Evolutionary conservation across 1,284 basidiomycete species (phyloP).

Genomic region (Ganoderma multipileum): DNA sequence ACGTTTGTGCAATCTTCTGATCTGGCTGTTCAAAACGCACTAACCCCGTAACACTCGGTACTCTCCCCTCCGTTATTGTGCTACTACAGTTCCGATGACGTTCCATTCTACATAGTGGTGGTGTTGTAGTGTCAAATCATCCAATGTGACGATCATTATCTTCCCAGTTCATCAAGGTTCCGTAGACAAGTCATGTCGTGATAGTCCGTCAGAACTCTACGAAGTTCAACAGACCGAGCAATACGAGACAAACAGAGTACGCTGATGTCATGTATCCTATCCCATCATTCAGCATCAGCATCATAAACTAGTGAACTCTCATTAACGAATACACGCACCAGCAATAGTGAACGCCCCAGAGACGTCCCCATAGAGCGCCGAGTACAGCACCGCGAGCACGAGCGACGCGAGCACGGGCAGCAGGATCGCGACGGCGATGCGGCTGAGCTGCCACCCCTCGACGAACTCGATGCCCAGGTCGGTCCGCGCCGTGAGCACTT

Average conservation of each 20-base stretch:
- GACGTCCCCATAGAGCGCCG: slow-evolving; percentile 18
- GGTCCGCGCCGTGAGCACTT: slow-evolving; percentile 1
- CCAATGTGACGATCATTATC: background rate
- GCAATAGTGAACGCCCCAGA: slow-evolving; percentile 33
- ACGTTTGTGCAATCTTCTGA: background rate
- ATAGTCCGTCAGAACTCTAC: background rate
- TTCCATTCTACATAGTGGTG: background rate
- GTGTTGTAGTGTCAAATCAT: background rate
- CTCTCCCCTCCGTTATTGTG: background rate
- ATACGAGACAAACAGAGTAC: background rate
- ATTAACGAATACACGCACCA: slow-evolving; percentile 16
- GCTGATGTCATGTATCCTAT: background rate
- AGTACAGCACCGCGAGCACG: slow-evolving; percentile 26
- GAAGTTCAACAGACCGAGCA: background rate
- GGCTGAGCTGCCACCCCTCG: slow-evolving; percentile 31
- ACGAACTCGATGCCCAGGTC: slow-evolving; percentile 24
- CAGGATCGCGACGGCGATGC: slow-evolving; percentile 28
- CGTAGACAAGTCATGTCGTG: background rate
- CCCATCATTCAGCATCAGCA: background rate
- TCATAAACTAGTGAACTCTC: background rate
- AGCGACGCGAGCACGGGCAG: slow-evolving; percentile 26
- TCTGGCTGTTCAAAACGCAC: background rate
- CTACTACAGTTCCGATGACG: no score
- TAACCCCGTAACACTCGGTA: background rate
- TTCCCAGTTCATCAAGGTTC: background rate